These are phyloP conservation scores for Telopea speciosissima DNA, from an alignment of 177 flowering plant species.

Conservation along the genomic window DNA sequence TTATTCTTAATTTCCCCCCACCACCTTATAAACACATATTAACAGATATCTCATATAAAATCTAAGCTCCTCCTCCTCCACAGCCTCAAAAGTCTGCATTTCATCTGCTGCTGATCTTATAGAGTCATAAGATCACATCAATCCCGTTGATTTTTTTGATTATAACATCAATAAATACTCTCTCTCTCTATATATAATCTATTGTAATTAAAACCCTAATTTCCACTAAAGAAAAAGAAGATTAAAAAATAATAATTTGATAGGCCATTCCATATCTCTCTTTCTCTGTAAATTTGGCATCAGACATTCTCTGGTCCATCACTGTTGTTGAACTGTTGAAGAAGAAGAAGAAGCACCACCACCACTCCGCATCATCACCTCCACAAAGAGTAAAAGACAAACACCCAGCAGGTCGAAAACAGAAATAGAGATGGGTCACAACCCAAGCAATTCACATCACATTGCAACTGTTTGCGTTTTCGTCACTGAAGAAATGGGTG, in stretches of 20 bases:
- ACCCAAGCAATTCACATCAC: constrained; percentile 29
- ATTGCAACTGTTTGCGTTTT: constrained; percentile 70
- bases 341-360: not conserved
- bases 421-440: not conserved
- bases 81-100: not conserved
- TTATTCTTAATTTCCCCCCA: not conserved
- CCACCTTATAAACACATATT: not conserved
- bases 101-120: too few relatives aligned
- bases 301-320: not conserved
- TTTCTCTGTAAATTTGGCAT: not conserved
- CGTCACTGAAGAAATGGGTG: constrained; percentile 70
- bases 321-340: not conserved
- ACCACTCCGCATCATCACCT: not conserved
- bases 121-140: not conserved
- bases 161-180: not conserved
- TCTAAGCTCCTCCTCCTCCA: not conserved
- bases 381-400: not conserved
- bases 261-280: not conserved
- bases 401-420: not conserved
- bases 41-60: not conserved
- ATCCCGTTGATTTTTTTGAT: too few relatives aligned
- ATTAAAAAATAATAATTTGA: constrained; percentile 1
- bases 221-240: not conserved
- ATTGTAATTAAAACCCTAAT: not conserved
- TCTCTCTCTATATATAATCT: not conserved